phyloP scores from a whole-genome alignment of 202 grass and related monocot species.

The Cymbopogon flexuosus region DNA sequence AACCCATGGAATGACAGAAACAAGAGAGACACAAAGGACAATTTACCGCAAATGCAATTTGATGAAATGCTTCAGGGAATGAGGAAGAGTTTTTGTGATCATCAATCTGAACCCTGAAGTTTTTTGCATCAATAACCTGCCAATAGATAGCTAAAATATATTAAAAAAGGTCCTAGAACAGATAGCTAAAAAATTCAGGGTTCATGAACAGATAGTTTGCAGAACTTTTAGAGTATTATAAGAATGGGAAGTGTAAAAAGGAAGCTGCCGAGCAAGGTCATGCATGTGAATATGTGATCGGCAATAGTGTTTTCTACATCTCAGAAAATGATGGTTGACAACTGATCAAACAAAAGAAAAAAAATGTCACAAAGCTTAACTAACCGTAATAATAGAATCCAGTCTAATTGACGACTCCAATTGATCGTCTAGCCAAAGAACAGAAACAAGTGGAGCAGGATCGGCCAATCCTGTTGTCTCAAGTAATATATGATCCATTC shows the following conservation, averaged over 20 bases:
- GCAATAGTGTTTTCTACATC: constrained; percentile 20
- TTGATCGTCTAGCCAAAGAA: constrained; percentile 97
- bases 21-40: not conserved
- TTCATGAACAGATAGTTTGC: not conserved
- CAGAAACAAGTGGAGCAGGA: constrained; percentile 77
- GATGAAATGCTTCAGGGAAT: constrained; percentile 93
- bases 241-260: constrained; percentile 11
- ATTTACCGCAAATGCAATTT: constrained; percentile 96
- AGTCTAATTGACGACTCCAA: constrained; percentile 76
- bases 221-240: not conserved
- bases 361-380: constrained; percentile 7
- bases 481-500: constrained; percentile 97
- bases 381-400: constrained; percentile 92
- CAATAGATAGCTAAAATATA: constrained; percentile 5
- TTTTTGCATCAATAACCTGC: constrained; percentile 91
- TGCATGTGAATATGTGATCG: not conserved
- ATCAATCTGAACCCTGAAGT: constrained; percentile 81
- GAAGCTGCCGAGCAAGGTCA: not conserved
- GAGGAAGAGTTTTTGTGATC: constrained; percentile 58
- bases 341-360: not conserved
- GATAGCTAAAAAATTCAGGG: too few species aligned
- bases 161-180: not conserved
- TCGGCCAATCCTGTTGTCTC: constrained; percentile 92
- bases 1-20: constrained; percentile 1
- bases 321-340: not conserved